Conservation (phyloP, 2,329 filamentous ascomycete genomes). For the Spiromastix sp. region DNA sequence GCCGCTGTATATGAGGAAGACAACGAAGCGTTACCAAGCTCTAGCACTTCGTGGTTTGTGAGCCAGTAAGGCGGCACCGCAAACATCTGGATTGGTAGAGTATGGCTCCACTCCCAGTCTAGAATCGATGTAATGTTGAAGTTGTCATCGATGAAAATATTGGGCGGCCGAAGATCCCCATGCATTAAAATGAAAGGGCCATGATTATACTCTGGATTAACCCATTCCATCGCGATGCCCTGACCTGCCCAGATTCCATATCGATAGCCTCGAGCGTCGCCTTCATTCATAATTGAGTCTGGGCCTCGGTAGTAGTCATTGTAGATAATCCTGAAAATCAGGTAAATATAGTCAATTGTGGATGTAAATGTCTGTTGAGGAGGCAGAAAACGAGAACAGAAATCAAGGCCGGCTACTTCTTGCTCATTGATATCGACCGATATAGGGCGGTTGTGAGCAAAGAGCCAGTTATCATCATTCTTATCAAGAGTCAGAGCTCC, state of each 20-base stretch:
- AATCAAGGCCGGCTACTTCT: not conserved
- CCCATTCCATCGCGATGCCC: conserved; percentile 9
- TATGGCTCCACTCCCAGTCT: no score
- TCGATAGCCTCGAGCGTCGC: conserved; percentile 7
- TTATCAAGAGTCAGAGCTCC: conserved; percentile 2
- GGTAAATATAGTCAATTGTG: conserved; percentile 7
- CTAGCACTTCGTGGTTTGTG: no score
- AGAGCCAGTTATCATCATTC: conserved; percentile 2
- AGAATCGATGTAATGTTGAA: no score
- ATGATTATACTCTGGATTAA: conserved; percentile 5
- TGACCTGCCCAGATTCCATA: conserved; percentile 7
- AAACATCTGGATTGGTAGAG: no score
- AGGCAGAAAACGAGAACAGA: conserved; percentile 2
- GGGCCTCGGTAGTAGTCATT: conserved; percentile 6
- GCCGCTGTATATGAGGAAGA: no score
- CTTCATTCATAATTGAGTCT: conserved; percentile 5
- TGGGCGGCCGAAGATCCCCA: conserved; percentile 9
- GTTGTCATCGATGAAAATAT: no score
- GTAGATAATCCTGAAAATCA: conserved; percentile 4
- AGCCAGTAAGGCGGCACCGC: no score
- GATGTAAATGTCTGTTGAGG: conserved; percentile 5
- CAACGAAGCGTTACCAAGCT: no score
- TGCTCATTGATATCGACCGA: conserved; percentile 1
- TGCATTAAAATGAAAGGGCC: conserved; percentile 10
- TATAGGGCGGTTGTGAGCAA: conserved; percentile 1